phyloP scores from a whole-genome alignment of 2,329 filamentous ascomycete species.

The Hyphodiscus sp. region DNA sequence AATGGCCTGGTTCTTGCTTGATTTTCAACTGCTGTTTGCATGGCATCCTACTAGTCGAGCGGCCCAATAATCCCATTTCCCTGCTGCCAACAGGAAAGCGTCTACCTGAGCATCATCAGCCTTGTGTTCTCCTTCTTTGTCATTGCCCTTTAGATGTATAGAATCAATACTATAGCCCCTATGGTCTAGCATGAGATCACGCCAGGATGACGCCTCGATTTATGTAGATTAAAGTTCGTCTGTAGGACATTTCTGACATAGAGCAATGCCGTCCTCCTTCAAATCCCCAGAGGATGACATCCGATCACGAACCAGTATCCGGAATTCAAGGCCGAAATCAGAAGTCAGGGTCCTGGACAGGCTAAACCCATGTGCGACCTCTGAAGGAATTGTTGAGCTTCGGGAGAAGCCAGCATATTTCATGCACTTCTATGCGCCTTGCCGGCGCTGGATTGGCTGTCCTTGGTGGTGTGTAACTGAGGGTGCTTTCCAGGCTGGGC shows the following conservation, averaged over 20 bases:
- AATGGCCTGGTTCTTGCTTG: not conserved
- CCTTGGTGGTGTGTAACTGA: constrained; percentile 6
- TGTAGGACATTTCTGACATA: not conserved
- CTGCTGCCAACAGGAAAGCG: too few relatives aligned
- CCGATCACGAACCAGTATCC: not conserved
- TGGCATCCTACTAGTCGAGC: too few relatives aligned
- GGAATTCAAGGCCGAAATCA: not conserved
- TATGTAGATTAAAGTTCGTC: not conserved
- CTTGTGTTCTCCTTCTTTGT: too few relatives aligned
- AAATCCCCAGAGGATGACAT: not conserved
- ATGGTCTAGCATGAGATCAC: not conserved
- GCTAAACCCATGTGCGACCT: not conserved
- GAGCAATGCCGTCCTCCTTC: not conserved
- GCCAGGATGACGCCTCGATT: not conserved
- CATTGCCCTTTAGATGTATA: too few relatives aligned
- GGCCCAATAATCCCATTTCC: too few relatives aligned
- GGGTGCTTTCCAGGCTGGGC: constrained; percentile 2
- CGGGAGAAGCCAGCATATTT: not conserved
- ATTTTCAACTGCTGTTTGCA: too few relatives aligned
- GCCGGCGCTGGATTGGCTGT: not conserved
- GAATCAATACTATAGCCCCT: too few relatives aligned
- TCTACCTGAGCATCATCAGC: too few relatives aligned
- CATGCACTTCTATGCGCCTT: not conserved
- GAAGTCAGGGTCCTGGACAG: not conserved
- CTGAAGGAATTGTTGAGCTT: not conserved